Evolutionary conservation across 495 filamentous ascomycete genomes (phyloP).

Genomic region (Penicillium flavigenum): DNA sequence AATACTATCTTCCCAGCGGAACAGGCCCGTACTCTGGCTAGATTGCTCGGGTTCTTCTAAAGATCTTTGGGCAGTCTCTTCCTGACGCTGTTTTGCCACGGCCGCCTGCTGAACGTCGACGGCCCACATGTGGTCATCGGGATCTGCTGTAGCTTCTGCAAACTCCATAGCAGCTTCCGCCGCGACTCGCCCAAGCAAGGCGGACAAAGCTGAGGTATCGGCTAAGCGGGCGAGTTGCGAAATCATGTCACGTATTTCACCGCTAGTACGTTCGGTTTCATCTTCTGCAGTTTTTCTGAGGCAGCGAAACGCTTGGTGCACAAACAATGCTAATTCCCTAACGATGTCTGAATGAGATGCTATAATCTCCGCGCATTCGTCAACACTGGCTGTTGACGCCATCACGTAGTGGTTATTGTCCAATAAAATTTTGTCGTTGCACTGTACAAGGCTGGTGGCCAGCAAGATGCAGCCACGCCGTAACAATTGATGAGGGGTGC

Average conservation of each 20-base stretch:
- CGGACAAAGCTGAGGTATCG: slow-evolving; percentile 24
- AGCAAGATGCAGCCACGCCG: slow-evolving; percentile 42
- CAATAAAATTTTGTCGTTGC: slow-evolving; percentile 26
- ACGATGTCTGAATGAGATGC: slow-evolving; percentile 34
- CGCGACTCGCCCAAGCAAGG: slow-evolving; percentile 42
- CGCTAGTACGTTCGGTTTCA: slow-evolving; percentile 25
- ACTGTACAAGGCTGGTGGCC: slow-evolving; percentile 36
- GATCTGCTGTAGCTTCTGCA: slow-evolving; percentile 45
- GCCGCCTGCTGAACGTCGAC: slow-evolving; percentile 44
- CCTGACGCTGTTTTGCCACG: slow-evolving; percentile 21
- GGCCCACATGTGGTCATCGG: slow-evolving; percentile 51
- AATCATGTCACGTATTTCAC: slow-evolving; percentile 34
- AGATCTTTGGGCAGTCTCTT: slow-evolving; percentile 13
- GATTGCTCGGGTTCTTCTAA: slow-evolving; percentile 18
- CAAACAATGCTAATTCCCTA: slow-evolving; percentile 40
- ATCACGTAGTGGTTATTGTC: slow-evolving; percentile 1
- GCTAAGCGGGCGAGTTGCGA: slow-evolving; percentile 29
- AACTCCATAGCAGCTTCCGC: slow-evolving; percentile 49
- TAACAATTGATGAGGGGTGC: slow-evolving; percentile 29
- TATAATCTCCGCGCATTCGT: slow-evolving; percentile 21
- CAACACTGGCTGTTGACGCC: slow-evolving; percentile 15
- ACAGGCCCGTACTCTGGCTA: slow-evolving; percentile 30
- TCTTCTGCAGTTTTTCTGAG: slow-evolving; percentile 29
- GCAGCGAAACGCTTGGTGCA: slow-evolving; percentile 39
- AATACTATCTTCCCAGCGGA: slow-evolving; percentile 56